Conservation (phyloP, 805 yeast species). For the Wickerhamomyces bovis region DNA sequence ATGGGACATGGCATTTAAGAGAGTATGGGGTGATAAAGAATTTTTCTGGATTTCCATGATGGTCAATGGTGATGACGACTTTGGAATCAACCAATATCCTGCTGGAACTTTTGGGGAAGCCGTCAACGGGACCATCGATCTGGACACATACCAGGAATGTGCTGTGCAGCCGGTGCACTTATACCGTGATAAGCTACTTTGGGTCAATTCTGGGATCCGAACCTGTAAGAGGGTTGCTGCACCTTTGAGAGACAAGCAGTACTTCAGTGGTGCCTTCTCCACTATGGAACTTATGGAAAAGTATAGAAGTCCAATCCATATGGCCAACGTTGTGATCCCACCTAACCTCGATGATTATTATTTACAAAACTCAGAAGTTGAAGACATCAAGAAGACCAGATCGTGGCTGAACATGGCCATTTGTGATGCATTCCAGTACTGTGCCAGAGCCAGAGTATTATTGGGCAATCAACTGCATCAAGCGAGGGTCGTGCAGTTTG, state of each 20-base stretch:
- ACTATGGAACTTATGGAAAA: slow-evolving; percentile 7
- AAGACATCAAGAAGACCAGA: not conserved
- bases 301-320: slow-evolving; percentile 32
- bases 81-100: slow-evolving; percentile 7
- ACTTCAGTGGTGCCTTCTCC: not conserved
- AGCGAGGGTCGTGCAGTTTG: not conserved
- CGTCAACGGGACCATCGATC: slow-evolving; percentile 1
- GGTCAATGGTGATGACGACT: slow-evolving; percentile 13
- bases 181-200: slow-evolving; percentile 33
- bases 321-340: slow-evolving; percentile 44
- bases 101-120: slow-evolving; percentile 16
- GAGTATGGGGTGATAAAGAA: slow-evolving; percentile 33
- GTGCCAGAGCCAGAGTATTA: slow-evolving; percentile 40
- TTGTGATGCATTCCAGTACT: slow-evolving; percentile 49
- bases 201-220: slow-evolving; percentile 56
- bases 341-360: slow-evolving; percentile 33
- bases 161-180: slow-evolving; percentile 57
- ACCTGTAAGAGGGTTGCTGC: slow-evolving; percentile 29
- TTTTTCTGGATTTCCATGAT: slow-evolving; percentile 31
- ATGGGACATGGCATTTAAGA: slow-evolving; percentile 16
- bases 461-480: not conserved
- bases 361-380: slow-evolving; percentile 5
- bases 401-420: slow-evolving; percentile 28
- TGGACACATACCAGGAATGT: slow-evolving; percentile 32
- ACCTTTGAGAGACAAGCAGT: slow-evolving; percentile 1